Base-by-base conservation (phyloP, 345 rosid genomes). In the Populus nigra region DNA sequence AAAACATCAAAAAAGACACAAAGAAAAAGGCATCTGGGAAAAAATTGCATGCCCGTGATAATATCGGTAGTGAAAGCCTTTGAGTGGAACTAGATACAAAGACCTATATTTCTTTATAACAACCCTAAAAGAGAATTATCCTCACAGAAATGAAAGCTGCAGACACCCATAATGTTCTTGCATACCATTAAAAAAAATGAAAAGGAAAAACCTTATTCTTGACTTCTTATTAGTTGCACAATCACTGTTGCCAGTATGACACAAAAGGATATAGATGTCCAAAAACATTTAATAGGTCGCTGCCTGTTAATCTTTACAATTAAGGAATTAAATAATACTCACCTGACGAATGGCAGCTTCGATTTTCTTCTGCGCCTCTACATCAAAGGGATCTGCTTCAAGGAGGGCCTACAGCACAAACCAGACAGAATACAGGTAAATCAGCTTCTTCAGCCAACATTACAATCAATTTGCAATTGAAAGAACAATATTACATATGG, bases 291-390 rank as follows among this genome's bases (percentile, higher is more conserved):
- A n/a, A 25, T 23, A 57, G 10, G 63, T 57, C 22, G 63, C 4
- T 57, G 29, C 63, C 10, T 10, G 10, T 11, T 41, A 41, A 22
- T 25, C 63, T 57, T 57, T 9, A 10, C 63, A 25, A n/a, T 59
- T 59, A 59, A 1, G 25, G 63, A 59, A n/a, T 59, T 59, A 59
- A n/a, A 59, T 9, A 78, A 16, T 67, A 81, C 82, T 72, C 72
- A 93, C 99, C 96, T 96, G 99, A 9, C 88, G 93, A 83, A 96
- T 96, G 80, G 97, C 92, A 81, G 94, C 99, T 91, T 96, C 99
- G 36, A 96, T 93, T 88, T 93, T 96, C 90, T 79, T 93, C 78
- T 96, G 99, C 71, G 98, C 94, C 82, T 96, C 99, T 75, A 92
- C 92, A 74, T 93, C 98, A 86, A 96, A 93, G 77, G 99, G 99